Base-by-base conservation (phyloP, 352 stramenopile species). In the Plasmopara viticola region DNA sequence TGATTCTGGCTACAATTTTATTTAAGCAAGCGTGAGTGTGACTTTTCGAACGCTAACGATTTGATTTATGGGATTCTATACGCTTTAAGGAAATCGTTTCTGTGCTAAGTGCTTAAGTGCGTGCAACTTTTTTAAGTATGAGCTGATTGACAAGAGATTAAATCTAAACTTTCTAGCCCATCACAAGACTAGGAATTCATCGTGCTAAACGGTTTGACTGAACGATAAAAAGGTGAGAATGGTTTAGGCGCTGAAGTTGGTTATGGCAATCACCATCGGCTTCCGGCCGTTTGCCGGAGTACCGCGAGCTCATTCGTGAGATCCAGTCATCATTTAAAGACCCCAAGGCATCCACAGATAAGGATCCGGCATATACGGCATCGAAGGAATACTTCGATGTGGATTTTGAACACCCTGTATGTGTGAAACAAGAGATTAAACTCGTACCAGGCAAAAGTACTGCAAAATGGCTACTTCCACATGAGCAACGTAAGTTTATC, bases 31-130 rank as follows among this genome's bases (percentile, higher is more conserved):
- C 91, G 89, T 8, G 84, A 90, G 44, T 68, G 75, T 20, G 84
- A 86, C 10, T 97, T 98, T 58, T 66, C 70, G 34, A 77, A 88
- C 60, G 45, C 79, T 0, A 82, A 96, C n/a, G 86, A 95, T 49
- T 69, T 99, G n/a, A n/a, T n/a, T n/a, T n/a, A 25, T 25, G 20
- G 20, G 3, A 25, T 25, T 25, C 20, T 25, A 3, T 25, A 25
- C 20, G 20, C 20, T 25, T 3, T 25, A 3, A 3, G 20, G 1
- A 25, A 25, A 25, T 25, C 20, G 20, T 88, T 99, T 53, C 94
- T 98, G 71, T 91, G 97, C 48, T 99, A 98, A 60, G 94, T 98
- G 12, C 98, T 98, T 82, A 98, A 96, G 84, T 92, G 42, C 14
- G 76, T 66, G 7, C 13, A 35, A 8, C 37, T n/a, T 41, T 4